These are phyloP conservation scores for Paramecium sexaurelia DNA, from an alignment of 73 alveolate species.

Conservation along the genomic window DNA sequence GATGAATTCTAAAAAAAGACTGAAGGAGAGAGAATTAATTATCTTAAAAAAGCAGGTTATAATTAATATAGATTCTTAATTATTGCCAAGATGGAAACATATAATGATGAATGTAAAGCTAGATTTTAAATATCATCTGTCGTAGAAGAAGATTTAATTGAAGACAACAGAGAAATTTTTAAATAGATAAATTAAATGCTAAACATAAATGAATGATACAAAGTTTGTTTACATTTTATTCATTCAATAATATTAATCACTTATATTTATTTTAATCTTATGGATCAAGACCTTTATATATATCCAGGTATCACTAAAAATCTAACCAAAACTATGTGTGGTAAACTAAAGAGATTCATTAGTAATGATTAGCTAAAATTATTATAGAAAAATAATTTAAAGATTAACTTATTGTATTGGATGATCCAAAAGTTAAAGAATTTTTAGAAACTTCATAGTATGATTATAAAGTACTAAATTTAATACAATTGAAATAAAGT, in stretches of 20 bases:
- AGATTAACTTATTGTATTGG: neutral
- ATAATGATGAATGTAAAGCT: neutral
- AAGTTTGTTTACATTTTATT: neutral
- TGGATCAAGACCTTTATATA: neutral
- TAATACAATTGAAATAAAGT: neutral
- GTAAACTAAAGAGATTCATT: neutral
- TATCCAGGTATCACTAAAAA: neutral
- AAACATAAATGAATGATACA: neutral
- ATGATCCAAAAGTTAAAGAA: neutral
- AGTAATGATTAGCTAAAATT: neutral
- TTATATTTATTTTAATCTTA: neutral
- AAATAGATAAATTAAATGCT: neutral
- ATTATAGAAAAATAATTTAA: neutral
- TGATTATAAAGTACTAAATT: conserved; percentile 7
- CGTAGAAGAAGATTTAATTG: neutral
- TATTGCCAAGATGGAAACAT: conserved; percentile 2
- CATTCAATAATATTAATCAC: neutral
- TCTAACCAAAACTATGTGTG: conserved; percentile 14
- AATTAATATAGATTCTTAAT: conserved; percentile 4
- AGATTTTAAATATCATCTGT: neutral
- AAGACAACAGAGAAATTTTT: neutral
- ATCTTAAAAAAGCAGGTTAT: neutral
- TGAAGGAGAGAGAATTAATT: neutral
- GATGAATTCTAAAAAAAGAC: neutral
- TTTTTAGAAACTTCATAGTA: neutral